Base-by-base conservation (phyloP, 441 rosid species). In the Euphorbia schlechtendalii region DNA sequence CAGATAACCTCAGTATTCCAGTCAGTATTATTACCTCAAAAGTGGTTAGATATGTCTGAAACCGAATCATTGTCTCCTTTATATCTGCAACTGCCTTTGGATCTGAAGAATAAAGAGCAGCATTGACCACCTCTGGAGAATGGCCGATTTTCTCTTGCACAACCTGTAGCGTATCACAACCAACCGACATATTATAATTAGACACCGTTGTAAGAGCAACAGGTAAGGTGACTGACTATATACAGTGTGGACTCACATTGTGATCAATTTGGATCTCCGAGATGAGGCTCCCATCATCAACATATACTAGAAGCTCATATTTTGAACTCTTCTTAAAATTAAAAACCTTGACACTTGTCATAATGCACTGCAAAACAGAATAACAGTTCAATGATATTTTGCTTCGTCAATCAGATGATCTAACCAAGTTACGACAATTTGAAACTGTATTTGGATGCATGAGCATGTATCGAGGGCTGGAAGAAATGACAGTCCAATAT, bases 231-330 rank as follows among this genome's bases (percentile, higher is more conserved):
- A 21, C 56, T n/a, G 64, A 73, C 73, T 41, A 9, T 12, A 40
- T 38, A 28, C 27, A 40, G 27, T 43, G 13, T 27, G 51, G 59
- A 80, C 90, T 78, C 72, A 90, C 99, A 65, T 79, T 77, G 54
- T 89, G 92, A 82, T 85, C 89, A 55, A 94, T 79, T 63, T 85
- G 77, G 72, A 91, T 81, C 81, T 89, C 96, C 56, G 87, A 87
- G 69, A 94, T 91, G 73, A 94, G 92, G 78, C 98, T 91, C 64
- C 98, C 99, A 74, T 91, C 98, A 70, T 94, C 96, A 64, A 89
- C 89, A 60, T 85, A 83, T 56, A 89, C 90, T 36, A 46, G 68
- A 55, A 94, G 92, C 77, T 94, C 98, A 67, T 83, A 94, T 59
- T 8, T 27, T 0, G 20, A 8, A 22, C 21, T 17, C 32, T 56